phyloP scores from a whole-genome alignment of 208 protist species.

The Dictyostelium gargantuum region DNA sequence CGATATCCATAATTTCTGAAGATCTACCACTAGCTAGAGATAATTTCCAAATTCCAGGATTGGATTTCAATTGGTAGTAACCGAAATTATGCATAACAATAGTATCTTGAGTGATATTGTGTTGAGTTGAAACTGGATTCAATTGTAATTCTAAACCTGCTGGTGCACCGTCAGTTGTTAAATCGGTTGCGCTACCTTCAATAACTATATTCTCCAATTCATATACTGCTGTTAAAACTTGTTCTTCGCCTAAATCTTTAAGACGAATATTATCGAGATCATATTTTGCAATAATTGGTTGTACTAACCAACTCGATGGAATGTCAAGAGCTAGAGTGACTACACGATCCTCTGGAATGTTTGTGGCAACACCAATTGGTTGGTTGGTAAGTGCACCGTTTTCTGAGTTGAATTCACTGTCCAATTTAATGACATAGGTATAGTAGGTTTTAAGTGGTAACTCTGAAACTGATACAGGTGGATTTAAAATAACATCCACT shows the following conservation, averaged over 20 bases:
- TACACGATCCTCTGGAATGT: conserved; percentile 72
- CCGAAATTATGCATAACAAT: conserved; percentile 96
- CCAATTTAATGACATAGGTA: conserved; percentile 86
- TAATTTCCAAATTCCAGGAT: conserved; percentile 91
- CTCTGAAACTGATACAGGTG: conserved; percentile 76
- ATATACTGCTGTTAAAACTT: conserved; percentile 87
- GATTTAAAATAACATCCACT: conserved; percentile 73
- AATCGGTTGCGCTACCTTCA: conserved; percentile 72
- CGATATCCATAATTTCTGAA: not conserved
- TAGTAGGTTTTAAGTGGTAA: conserved; percentile 93
- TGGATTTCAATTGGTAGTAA: conserved; percentile 97
- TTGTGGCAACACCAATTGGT: conserved; percentile 51
- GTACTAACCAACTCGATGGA: conserved; percentile 82
- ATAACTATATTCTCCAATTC: conserved; percentile 91
- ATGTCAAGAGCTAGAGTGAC: conserved; percentile 90
- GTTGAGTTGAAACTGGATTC: conserved; percentile 68
- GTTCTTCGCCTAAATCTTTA: conserved; percentile 73
- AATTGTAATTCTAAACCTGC: not conserved
- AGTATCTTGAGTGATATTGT: conserved; percentile 86
- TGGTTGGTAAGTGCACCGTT: not conserved
- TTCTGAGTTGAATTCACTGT: conserved; percentile 85
- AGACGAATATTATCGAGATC: conserved; percentile 98
- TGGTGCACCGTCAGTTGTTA: not conserved
- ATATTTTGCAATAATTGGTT: conserved; percentile 71
- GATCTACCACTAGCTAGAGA: not conserved